These are phyloP conservation scores for Psilocybe cyanescens DNA, from an alignment of 768 basidiomycete species.

Conservation along the genomic window DNA sequence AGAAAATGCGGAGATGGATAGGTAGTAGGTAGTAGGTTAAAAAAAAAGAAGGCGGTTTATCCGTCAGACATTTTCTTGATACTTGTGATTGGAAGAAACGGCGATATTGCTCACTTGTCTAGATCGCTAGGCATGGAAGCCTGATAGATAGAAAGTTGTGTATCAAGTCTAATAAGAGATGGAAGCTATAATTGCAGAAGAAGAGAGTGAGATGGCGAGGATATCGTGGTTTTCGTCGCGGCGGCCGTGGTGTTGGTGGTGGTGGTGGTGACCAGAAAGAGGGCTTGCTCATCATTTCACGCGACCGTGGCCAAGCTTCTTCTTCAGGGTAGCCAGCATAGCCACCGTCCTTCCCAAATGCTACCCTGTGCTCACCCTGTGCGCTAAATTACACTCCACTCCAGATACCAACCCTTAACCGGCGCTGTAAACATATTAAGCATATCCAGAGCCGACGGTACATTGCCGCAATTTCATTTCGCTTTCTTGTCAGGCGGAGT, in stretches of 20 bases:
- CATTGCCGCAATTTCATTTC: not conserved
- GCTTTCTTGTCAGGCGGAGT: not conserved
- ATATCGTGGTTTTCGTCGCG: not conserved
- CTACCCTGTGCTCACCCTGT: not conserved
- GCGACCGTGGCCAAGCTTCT: constrained; percentile 2
- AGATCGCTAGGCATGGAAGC: constrained; percentile 53
- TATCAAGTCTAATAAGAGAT: no score
- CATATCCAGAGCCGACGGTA: not conserved
- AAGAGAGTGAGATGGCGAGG: not conserved
- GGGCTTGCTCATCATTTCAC: constrained; percentile 7
- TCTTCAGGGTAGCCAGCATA: constrained; percentile 3
- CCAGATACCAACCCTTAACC: not conserved
- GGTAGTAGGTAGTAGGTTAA: not conserved
- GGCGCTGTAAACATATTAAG: not conserved
- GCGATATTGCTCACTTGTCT: constrained; percentile 50
- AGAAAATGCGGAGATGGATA: not conserved
- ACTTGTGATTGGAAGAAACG: not conserved
- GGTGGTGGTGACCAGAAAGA: constrained; percentile 4
- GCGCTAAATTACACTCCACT: not conserved
- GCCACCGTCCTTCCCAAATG: constrained; percentile 1
- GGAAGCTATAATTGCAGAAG: not conserved
- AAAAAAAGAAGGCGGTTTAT: not conserved
- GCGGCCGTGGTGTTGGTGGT: constrained; percentile 12
- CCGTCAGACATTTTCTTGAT: not conserved
- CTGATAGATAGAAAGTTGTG: no score